Percentiles rank a stretch among this genome's conserved stretches.
Evolutionary conservation across 2,329 filamentous ascomycete genomes (phyloP).

Genomic region (Penicillium decumbens): DNA sequence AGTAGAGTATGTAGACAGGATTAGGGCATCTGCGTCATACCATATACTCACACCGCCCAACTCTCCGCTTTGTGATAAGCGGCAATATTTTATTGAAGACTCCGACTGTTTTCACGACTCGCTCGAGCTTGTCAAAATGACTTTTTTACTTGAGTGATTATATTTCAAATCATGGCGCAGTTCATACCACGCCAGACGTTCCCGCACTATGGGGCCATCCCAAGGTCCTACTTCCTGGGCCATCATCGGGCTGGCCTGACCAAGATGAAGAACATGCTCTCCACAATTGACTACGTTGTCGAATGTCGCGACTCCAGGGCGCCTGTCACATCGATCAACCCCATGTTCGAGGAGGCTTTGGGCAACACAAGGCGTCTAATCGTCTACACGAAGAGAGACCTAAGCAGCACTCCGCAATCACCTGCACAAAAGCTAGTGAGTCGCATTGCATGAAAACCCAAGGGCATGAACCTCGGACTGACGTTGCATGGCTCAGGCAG

Average conservation of each 20-base stretch:
- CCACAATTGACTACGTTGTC: constrained; percentile 78
- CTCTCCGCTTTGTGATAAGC: not conserved
- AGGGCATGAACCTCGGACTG: not conserved
- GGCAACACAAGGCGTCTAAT: constrained; percentile 69
- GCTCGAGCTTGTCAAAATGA: constrained; percentile 7
- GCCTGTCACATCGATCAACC: constrained; percentile 84
- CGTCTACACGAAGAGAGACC: constrained; percentile 86
- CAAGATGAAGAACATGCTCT: constrained; percentile 76
- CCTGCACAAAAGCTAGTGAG: constrained; percentile 40
- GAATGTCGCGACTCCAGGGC: constrained; percentile 94
- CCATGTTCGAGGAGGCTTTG: constrained; percentile 74
- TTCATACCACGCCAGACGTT: constrained; percentile 75
- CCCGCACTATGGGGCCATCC: constrained; percentile 67
- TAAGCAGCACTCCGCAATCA: constrained; percentile 52
- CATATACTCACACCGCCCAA: not conserved
- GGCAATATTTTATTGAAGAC: constrained; percentile 2
- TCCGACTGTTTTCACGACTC: constrained; percentile 1
- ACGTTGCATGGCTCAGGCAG: constrained; percentile 22
- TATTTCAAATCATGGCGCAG: constrained; percentile 20
- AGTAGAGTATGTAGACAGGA: not conserved
- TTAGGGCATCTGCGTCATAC: not conserved
- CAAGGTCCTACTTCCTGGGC: constrained; percentile 88
- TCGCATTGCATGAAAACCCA: not conserved
- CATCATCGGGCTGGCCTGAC: constrained; percentile 79
- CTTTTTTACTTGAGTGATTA: constrained; percentile 1